Evolutionary conservation across 225 moss, liverwort and hornwort species (phyloP), one percentile per base, ranked within the genome.

Genomic region (Bryum argenteum): DNA sequence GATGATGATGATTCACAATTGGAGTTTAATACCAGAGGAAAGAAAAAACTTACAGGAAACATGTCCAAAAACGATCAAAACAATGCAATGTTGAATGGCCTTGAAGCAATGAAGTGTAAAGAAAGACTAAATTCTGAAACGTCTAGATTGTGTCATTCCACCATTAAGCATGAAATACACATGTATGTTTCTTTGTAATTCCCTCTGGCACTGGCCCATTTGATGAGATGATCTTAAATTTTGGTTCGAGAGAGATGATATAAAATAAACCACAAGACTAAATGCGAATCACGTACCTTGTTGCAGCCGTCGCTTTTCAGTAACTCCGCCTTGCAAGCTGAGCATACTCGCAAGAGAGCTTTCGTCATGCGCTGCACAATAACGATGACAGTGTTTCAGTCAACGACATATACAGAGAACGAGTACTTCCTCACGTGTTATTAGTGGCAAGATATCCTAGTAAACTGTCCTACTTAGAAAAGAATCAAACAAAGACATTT

Each of bases 251-350:
- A 65, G 20, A 8, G 26, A 65, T 65, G 41, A 57, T 23, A 63
- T 9, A 45, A 38, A 72, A 69, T 57, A 28, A 64, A 57, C 42
- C 2, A 66, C 18, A 71, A 39, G 52, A 43, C 37, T 18, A 5
- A 6, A 6, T 5, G 5, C 33, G 10, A 55, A 65, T 56, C 70
- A 73, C 47, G 15, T 67, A 93, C 93, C 93, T 94, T 91, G 72
- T 94, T 89, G 69, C 93, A 94, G 58, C 93, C 93, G 57, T 88
- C 89, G 63, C 80, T 81, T 81, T 91, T 94, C 61, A 94, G 80
- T 70, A 94, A 81, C 78, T 94, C 91, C 6, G 91, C 82, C 67
- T 85, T 86, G 84, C 91, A 93, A 69, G 41, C 73, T 24, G 75
- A 70, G 61, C 89, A 93, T 53, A 85, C 84, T 75, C 91, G 76